These are phyloP conservation scores for Paxillus ammoniavirescens DNA, from an alignment of 768 basidiomycete species.

Conservation along the genomic window DNA sequence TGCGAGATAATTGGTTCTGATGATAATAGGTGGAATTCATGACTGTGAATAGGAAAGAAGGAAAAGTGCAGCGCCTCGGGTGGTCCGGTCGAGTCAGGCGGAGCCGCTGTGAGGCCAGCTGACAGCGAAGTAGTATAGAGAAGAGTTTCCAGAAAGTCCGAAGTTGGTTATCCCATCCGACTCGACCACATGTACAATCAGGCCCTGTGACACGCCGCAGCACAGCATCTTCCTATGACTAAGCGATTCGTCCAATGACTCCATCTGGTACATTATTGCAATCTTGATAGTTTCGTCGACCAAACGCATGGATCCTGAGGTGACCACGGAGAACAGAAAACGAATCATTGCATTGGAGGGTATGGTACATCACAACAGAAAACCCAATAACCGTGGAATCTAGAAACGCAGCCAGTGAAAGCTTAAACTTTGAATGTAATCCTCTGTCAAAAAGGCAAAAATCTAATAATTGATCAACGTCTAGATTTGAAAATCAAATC, in stretches of 20 bases:
- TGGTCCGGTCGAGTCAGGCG: conserved; percentile 6
- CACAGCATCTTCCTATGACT: too few species aligned
- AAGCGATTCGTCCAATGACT: too few species aligned
- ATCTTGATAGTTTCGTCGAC: too few species aligned
- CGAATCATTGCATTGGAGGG: neutral
- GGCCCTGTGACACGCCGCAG: too few species aligned
- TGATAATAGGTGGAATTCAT: conserved; percentile 19
- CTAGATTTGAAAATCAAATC: neutral
- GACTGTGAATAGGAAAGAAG: neutral
- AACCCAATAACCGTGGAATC: neutral
- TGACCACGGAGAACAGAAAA: neutral
- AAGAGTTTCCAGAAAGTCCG: neutral
- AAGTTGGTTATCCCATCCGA: neutral
- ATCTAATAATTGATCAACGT: conserved; percentile 5
- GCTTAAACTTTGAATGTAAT: neutral
- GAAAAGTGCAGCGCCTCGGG: neutral
- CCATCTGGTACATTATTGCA: too few species aligned
- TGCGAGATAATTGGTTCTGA: conserved; percentile 22
- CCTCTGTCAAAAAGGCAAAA: neutral
- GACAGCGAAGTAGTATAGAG: conserved; percentile 4
- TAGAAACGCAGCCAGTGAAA: too few species aligned
- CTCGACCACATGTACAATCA: conserved; percentile 2
- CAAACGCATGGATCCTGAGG: too few species aligned
- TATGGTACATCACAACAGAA: neutral
- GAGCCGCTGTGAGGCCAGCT: conserved; percentile 10